A percentile compares a stretch with the other conserved stretches of the same genome.
Conservation (phyloP, 1,284 basidiomycete species). For the Malassezia pachydermatis region DNA sequence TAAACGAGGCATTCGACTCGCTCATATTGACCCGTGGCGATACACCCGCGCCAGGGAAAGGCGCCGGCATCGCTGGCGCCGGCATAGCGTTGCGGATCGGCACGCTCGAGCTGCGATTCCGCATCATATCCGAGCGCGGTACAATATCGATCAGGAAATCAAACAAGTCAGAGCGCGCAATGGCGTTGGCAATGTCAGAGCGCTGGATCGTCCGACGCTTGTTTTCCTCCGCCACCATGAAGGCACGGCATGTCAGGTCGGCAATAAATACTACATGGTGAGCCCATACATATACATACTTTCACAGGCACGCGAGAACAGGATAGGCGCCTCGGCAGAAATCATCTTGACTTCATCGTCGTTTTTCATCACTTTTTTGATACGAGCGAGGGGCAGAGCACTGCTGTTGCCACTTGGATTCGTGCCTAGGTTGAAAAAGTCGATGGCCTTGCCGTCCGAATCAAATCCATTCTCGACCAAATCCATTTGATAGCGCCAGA, state of each 20-base stretch:
- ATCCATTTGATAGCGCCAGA: slow-evolving; percentile 42
- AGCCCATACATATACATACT: slow-evolving; percentile 19
- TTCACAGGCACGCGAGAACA: slow-evolving; percentile 47
- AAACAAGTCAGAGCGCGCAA: slow-evolving; percentile 43
- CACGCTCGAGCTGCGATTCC: slow-evolving; percentile 12
- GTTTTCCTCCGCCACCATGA: slow-evolving; percentile 42
- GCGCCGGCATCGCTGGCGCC: neutral
- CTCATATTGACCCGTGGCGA: slow-evolving; percentile 4
- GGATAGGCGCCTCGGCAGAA: slow-evolving; percentile 45
- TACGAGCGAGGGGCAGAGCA: slow-evolving; percentile 44
- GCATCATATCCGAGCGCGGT: slow-evolving; percentile 35
- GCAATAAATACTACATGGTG: slow-evolving; percentile 39
- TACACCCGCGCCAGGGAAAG: neutral
- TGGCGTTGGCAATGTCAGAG: slow-evolving; percentile 41
- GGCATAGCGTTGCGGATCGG: slow-evolving; percentile 13
- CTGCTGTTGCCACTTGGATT: slow-evolving; percentile 26
- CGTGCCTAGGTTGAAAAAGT: slow-evolving; percentile 26
- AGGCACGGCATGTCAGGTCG: slow-evolving; percentile 45
- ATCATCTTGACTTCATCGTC: slow-evolving; percentile 48
- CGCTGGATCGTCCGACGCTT: slow-evolving; percentile 44
- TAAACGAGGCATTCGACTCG: slow-evolving; percentile 3
- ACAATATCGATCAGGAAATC: slow-evolving; percentile 48
- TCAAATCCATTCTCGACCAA: slow-evolving; percentile 36
- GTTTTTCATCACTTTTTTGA: slow-evolving; percentile 48
- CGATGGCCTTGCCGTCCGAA: slow-evolving; percentile 32